Conservation (phyloP, 2,329 filamentous ascomycete species). For the Ceratocystis smalleyi region DNA sequence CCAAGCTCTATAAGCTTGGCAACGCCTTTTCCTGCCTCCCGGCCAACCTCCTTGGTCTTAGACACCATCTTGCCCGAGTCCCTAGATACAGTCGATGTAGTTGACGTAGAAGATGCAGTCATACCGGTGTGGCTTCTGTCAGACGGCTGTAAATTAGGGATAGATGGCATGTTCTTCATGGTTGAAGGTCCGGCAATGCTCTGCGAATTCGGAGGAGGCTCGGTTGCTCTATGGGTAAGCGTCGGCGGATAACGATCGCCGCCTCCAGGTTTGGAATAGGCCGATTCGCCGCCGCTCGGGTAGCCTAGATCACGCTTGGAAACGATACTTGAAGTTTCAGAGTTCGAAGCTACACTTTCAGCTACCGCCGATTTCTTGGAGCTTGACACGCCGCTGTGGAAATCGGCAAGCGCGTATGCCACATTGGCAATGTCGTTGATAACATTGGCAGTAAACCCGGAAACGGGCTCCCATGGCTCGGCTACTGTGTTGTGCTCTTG, state of each 20-base stretch:
- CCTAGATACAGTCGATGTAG: not conserved
- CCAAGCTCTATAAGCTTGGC: slow-evolving; percentile 59
- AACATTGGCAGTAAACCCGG: slow-evolving; percentile 60
- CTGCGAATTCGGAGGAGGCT: not conserved
- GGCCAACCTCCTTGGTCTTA: slow-evolving; percentile 20
- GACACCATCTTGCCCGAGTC: not conserved
- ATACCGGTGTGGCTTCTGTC: not conserved
- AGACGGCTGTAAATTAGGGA: not conserved
- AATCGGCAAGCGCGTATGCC: slow-evolving; percentile 67
- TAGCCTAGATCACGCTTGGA: not conserved
- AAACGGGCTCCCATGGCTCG: slow-evolving; percentile 64
- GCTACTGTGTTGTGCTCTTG: slow-evolving; percentile 62
- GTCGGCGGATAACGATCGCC: not conserved
- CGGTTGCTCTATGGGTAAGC: not conserved
- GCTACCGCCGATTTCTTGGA: not conserved
- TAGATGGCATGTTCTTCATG: not conserved
- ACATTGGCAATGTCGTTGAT: slow-evolving; percentile 72
- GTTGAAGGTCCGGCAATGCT: not conserved
- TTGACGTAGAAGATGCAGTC: slow-evolving; percentile 1
- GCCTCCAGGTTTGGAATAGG: not conserved
- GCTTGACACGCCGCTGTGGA: slow-evolving; percentile 31
- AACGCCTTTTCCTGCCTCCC: slow-evolving; percentile 43
- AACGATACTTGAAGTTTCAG: not conserved
- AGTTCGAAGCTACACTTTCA: not conserved
- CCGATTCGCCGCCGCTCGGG: not conserved